These are phyloP conservation scores for Voacanga thouarsii DNA, from an alignment of 257 asterid species.

Conservation along the genomic window DNA sequence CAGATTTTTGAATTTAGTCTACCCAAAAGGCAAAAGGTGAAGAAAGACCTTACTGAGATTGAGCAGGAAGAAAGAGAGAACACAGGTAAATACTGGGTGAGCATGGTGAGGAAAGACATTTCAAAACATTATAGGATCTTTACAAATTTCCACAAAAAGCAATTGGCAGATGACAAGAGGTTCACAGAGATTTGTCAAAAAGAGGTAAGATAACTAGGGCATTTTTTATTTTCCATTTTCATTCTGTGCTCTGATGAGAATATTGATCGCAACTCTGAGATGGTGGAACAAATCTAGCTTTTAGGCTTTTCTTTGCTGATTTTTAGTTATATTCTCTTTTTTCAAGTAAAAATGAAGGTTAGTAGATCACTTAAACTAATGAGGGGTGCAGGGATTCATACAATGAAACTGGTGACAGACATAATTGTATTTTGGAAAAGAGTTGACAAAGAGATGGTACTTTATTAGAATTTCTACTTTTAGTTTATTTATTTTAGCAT, in stretches of 20 bases:
- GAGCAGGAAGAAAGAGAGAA: constrained; percentile 92
- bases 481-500: not conserved
- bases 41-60: too few relatives aligned
- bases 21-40: too few relatives aligned
- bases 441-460: constrained; percentile 99
- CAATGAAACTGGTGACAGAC: constrained; percentile 88
- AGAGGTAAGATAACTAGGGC: constrained; percentile 53
- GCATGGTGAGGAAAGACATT: constrained; percentile 83
- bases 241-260: constrained; percentile 31
- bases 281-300: too few relatives aligned
- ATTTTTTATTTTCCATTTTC: not conserved
- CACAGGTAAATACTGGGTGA: constrained; percentile 70
- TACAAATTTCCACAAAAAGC: constrained; percentile 68
- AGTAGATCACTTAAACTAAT: constrained; percentile 84
- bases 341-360: too few relatives aligned
- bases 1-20: too few relatives aligned
- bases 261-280: too few relatives aligned
- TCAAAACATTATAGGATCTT: constrained; percentile 84
- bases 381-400: constrained; percentile 83
- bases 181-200: constrained; percentile 87
- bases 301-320: too few relatives aligned
- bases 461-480: constrained; percentile 14
- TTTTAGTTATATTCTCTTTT: too few relatives aligned
- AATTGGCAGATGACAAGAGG: constrained; percentile 83
- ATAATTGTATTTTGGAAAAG: constrained; percentile 97